phyloP scores from a whole-genome alignment of 2,329 filamentous ascomycete genomes.

The Neobulgaria alba region DNA sequence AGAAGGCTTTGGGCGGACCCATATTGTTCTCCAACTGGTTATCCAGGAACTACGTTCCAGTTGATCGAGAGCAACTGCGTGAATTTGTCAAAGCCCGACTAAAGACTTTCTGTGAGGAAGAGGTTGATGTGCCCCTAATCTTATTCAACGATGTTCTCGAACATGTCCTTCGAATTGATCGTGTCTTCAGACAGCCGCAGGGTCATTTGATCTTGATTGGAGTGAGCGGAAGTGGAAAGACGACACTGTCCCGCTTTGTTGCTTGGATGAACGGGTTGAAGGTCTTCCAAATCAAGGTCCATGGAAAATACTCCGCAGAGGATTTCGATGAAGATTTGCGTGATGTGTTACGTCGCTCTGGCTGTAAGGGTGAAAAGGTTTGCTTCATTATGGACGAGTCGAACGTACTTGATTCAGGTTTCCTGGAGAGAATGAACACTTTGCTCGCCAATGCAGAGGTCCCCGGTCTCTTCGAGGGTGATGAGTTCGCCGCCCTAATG shows the following conservation, averaged over 20 bases:
- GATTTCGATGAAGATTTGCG: slow-evolving; percentile 98
- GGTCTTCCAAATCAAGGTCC: slow-evolving; percentile 99
- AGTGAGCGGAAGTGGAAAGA: slow-evolving; percentile 98
- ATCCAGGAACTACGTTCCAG: slow-evolving; percentile 95
- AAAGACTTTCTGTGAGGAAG: slow-evolving; percentile 98
- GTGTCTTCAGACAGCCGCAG: slow-evolving; percentile 96
- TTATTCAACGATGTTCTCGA: slow-evolving; percentile 99
- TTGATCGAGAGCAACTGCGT: slow-evolving; percentile 87
- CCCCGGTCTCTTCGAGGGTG: slow-evolving; percentile 96
- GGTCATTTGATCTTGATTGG: slow-evolving; percentile 97
- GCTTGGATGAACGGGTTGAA: slow-evolving; percentile 99
- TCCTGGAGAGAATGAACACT: slow-evolving; percentile 99
- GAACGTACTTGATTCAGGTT: slow-evolving; percentile 96
- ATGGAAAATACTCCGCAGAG: slow-evolving; percentile 94
- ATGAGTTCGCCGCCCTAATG: slow-evolving; percentile 97
- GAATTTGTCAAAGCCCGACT: slow-evolving; percentile 97
- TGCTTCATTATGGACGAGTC: slow-evolving; percentile 99
- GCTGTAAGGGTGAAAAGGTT: slow-evolving; percentile 98
- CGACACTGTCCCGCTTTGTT: slow-evolving; percentile 92
- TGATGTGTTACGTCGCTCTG: slow-evolving; percentile 84
- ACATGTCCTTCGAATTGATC: slow-evolving; percentile 94
- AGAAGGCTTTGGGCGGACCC: slow-evolving; percentile 79
- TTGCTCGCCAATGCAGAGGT: slow-evolving; percentile 98
- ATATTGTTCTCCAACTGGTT: slow-evolving; percentile 99
- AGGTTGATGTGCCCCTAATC: slow-evolving; percentile 95